Evolutionary conservation across 495 filamentous ascomycete species (phyloP).

Genomic region (Cenococcum geophilum): DNA sequence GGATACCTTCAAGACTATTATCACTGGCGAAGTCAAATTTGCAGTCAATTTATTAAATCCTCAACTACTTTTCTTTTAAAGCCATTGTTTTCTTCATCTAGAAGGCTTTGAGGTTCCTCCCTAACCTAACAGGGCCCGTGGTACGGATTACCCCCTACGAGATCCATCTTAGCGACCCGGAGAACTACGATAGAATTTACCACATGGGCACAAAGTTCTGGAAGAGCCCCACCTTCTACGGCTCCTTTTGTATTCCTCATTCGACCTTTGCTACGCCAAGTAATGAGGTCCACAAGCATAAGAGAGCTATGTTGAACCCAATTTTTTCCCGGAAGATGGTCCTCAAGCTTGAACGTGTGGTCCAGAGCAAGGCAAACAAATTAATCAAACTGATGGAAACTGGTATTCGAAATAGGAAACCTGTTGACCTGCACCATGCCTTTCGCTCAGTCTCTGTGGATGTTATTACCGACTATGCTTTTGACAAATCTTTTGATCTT

Average conservation of each 20-base stretch:
- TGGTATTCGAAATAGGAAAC: not conserved
- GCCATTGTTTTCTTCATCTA: no score
- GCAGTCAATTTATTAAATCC: no score
- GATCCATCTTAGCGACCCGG: conserved; percentile 42
- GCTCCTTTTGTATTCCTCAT: not conserved
- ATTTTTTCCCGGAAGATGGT: not conserved
- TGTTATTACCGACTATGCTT: not conserved
- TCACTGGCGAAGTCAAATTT: no score
- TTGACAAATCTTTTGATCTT: not conserved
- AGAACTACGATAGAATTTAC: conserved; percentile 40
- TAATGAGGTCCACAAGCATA: not conserved
- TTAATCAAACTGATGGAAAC: not conserved
- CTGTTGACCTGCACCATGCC: not conserved
- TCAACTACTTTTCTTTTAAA: no score
- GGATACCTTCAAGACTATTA: no score
- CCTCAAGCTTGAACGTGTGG: not conserved
- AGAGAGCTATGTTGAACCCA: not conserved
- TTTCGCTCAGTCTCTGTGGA: not conserved
- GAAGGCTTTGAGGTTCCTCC: no score
- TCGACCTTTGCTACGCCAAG: not conserved
- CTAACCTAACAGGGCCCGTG: conserved; percentile 29
- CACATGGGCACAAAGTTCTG: conserved; percentile 9
- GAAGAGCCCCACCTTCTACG: not conserved
- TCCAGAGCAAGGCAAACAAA: not conserved
- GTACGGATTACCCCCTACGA: conserved; percentile 41